These are phyloP conservation scores for Waitea zeae DNA, from an alignment of 1,284 basidiomycete genomes.

Conservation along the genomic window DNA sequence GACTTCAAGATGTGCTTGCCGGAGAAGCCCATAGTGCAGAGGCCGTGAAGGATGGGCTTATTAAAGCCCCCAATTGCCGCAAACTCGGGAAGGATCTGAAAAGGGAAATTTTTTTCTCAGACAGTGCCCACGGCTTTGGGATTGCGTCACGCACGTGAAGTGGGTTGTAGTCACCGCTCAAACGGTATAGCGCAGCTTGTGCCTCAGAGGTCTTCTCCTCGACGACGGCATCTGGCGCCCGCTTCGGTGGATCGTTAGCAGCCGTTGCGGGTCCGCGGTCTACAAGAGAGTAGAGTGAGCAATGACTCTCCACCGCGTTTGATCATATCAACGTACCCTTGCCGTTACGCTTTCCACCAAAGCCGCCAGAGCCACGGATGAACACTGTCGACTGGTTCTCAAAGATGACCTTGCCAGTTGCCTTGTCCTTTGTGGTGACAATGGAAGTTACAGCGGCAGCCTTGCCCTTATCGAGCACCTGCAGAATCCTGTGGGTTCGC, in stretches of 20 bases:
- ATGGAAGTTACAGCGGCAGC: conserved; percentile 75
- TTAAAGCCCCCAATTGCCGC: conserved; percentile 92
- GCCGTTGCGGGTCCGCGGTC: conserved; percentile 89
- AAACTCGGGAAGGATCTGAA: conserved; percentile 84
- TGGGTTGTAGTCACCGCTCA: conserved; percentile 87
- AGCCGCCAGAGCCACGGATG: conserved; percentile 88
- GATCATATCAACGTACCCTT: conserved; percentile 30
- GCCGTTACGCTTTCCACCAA: conserved; percentile 82
- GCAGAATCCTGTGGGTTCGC: conserved; percentile 42
- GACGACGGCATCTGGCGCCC: conserved; percentile 68
- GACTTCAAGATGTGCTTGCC: conserved; percentile 87
- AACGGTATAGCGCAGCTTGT: conserved; percentile 84
- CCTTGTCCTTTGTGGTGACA: conserved; percentile 67
- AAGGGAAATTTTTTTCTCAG: background rate
- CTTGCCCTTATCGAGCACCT: conserved; percentile 79
- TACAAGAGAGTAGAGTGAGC: conserved; percentile 13
- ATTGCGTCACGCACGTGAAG: conserved; percentile 49
- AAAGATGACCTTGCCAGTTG: conserved; percentile 69
- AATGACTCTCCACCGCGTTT: background rate
- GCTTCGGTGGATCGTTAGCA: conserved; percentile 66
- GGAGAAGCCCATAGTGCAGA: conserved; percentile 88
- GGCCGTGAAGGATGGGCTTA: conserved; percentile 70
- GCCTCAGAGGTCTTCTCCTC: conserved; percentile 72
- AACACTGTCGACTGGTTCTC: conserved; percentile 91
- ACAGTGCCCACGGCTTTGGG: conserved; percentile 1